Conservation (phyloP, 495 filamentous ascomycete genomes). For the Glarea lozoyensis region DNA sequence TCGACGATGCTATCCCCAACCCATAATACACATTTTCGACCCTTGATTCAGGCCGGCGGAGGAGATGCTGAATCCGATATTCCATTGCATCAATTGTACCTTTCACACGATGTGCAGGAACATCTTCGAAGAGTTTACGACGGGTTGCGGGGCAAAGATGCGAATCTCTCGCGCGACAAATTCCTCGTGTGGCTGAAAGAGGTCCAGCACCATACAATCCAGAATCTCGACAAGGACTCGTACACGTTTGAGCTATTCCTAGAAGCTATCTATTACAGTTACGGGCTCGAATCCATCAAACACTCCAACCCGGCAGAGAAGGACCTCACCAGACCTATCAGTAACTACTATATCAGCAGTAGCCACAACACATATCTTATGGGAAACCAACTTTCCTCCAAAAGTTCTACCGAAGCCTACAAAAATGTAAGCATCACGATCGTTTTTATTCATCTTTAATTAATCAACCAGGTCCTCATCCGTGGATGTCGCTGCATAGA, state of each 20-base stretch:
- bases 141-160: slow-evolving; percentile 6
- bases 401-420: slow-evolving; percentile 73
- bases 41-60: slow-evolving; percentile 15
- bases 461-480: slow-evolving; percentile 45
- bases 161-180: slow-evolving; percentile 3
- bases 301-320: slow-evolving; percentile 5
- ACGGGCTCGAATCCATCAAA: slow-evolving; percentile 12
- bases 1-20: slow-evolving; percentile 22
- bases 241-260: slow-evolving; percentile 22
- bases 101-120: slow-evolving; percentile 18
- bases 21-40: slow-evolving; percentile 6
- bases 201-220: slow-evolving; percentile 12
- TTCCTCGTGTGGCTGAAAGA: slow-evolving; percentile 15
- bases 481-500: slow-evolving; percentile 89
- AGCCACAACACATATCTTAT: slow-evolving; percentile 95
- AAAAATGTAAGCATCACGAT: slow-evolving; percentile 50
- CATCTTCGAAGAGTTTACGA: slow-evolving; percentile 18
- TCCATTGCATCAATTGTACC: slow-evolving; percentile 14
- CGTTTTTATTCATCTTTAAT: background rate
- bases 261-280: slow-evolving; percentile 11
- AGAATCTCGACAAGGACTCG: slow-evolving; percentile 11
- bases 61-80: slow-evolving; percentile 11
- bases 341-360: slow-evolving; percentile 83
- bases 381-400: slow-evolving; percentile 83
- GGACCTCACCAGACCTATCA: slow-evolving; percentile 44